These are phyloP conservation scores for Hypomontagnella submonticulosa DNA, from an alignment of 495 filamentous ascomycete genomes.

Conservation along the genomic window DNA sequence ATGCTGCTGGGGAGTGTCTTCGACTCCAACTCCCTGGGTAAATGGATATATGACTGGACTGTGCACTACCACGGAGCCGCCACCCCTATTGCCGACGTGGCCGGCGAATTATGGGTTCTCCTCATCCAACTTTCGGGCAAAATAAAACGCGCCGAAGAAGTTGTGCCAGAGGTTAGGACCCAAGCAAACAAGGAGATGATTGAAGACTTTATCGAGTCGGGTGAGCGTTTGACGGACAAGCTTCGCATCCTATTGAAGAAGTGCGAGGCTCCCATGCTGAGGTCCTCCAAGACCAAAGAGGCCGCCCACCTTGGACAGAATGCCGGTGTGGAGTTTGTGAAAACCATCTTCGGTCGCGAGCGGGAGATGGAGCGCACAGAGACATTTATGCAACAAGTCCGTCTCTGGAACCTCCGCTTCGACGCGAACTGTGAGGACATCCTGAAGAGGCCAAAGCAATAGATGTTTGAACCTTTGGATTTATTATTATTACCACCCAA, in stretches of 20 bases:
- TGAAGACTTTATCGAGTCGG: constrained; percentile 91
- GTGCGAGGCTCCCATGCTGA: constrained; percentile 91
- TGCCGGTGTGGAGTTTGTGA: constrained; percentile 94
- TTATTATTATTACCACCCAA: constrained; percentile 7
- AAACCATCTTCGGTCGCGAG: constrained; percentile 94
- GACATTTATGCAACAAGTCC: constrained; percentile 90
- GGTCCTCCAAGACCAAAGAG: constrained; percentile 66
- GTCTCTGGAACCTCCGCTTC: constrained; percentile 95
- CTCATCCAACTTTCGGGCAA: constrained; percentile 97
- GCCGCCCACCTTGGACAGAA: constrained; percentile 87
- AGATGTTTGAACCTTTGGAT: constrained; percentile 39
- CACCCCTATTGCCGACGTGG: constrained; percentile 90
- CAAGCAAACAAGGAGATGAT: constrained; percentile 81
- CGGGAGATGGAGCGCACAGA: constrained; percentile 93
- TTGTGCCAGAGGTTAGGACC: constrained; percentile 75
- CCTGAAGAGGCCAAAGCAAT: constrained; percentile 68
- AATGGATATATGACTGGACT: constrained; percentile 99
- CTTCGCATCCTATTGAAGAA: constrained; percentile 87
- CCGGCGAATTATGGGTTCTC: constrained; percentile 94
- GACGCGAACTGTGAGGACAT: constrained; percentile 97
- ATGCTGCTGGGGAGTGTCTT: constrained; percentile 95
- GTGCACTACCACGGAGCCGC: constrained; percentile 88
- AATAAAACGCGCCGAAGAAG: constrained; percentile 90
- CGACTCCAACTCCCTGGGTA: constrained; percentile 95
- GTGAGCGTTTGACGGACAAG: constrained; percentile 86